Conservation (phyloP, 2,329 filamentous ascomycete species). For the Rhynchosporium secalis region DNA sequence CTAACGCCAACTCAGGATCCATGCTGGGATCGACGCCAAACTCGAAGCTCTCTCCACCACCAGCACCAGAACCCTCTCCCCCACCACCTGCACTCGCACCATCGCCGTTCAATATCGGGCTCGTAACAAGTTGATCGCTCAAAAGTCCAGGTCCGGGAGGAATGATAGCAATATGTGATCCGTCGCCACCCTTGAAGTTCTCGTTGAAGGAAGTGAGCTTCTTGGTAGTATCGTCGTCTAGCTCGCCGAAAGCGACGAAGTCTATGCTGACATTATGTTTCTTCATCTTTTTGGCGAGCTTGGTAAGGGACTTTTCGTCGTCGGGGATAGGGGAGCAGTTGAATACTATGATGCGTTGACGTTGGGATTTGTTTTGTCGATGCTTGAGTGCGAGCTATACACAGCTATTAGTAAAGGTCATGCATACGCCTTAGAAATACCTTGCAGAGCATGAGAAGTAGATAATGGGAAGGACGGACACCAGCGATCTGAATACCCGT, state of each 20-base stretch:
- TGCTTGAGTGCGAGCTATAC: slow-evolving; percentile 90
- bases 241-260: slow-evolving; percentile 91
- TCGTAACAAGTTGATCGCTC: slow-evolving; percentile 86
- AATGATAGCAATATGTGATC: slow-evolving; percentile 87
- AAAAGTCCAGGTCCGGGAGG: slow-evolving; percentile 89
- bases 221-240: slow-evolving; percentile 85
- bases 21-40: slow-evolving; percentile 89
- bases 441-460: background rate
- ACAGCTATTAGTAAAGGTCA: slow-evolving; percentile 26
- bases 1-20: slow-evolving; percentile 91
- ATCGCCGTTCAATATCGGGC: slow-evolving; percentile 86
- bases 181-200: slow-evolving; percentile 85
- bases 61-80: slow-evolving; percentile 52
- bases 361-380: slow-evolving; percentile 94
- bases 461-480: slow-evolving; percentile 56
- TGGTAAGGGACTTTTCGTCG: slow-evolving; percentile 82
- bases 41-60: slow-evolving; percentile 63
- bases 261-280: slow-evolving; percentile 94
- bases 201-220: slow-evolving; percentile 95
- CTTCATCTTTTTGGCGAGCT: slow-evolving; percentile 97
- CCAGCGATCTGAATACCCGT: slow-evolving; percentile 94
- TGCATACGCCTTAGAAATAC: background rate
- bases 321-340: slow-evolving; percentile 91
- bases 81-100: slow-evolving; percentile 59
- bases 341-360: slow-evolving; percentile 95